Base-by-base conservation (phyloP, 768 basidiomycete species). In the Russula sp. region DNA sequence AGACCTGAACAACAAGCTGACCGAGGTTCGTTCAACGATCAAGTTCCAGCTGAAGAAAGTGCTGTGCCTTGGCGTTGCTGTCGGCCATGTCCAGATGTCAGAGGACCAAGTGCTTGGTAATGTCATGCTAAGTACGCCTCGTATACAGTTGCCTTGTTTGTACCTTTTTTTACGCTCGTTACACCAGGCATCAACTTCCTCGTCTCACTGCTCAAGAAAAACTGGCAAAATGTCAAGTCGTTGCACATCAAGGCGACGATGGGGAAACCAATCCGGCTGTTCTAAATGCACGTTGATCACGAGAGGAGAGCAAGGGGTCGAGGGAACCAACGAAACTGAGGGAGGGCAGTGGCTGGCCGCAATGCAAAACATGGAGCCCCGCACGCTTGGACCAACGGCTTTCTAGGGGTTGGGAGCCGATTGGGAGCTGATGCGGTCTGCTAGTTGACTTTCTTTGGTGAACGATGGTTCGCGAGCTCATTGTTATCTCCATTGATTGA, bases 1-100 rank as follows among this genome's bases (percentile, higher is more conserved):
- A 72, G 96, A 98, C 76, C 78, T 99, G 58, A 70, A 71, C 73
- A 88, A 85, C 81, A 98, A 98, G 81, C 80, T 97, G 73, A 85
- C 77, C 67, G 97, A 99, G 76, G 95, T 99, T 69, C 89, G 92
- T 73, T 96, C 93, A 68, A 98, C 96, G 68, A 98, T 99, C 85
- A 99, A 98, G 81, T 98, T 98, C 90, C 96, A 98, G 83, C 85
- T 98, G 59, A 98, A 98, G 85, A 94, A 94, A 81, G 97, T 98
- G 63, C 83, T 99, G 60, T 99, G 97, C 80, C 81, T 99, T 79
- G 97, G 94, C 80, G 96, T 98, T 67, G 97, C 97, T 70, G 90
- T 99, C 66, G 97, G 95, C 70, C 94, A 99, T 78, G 83, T 96
- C 75, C 83, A 96, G 74, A 98, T 99, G 95, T 88, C 81, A 61